Base-by-base conservation (phyloP, 2,329 filamentous ascomycete species). In the Hypoxylon sp. region DNA sequence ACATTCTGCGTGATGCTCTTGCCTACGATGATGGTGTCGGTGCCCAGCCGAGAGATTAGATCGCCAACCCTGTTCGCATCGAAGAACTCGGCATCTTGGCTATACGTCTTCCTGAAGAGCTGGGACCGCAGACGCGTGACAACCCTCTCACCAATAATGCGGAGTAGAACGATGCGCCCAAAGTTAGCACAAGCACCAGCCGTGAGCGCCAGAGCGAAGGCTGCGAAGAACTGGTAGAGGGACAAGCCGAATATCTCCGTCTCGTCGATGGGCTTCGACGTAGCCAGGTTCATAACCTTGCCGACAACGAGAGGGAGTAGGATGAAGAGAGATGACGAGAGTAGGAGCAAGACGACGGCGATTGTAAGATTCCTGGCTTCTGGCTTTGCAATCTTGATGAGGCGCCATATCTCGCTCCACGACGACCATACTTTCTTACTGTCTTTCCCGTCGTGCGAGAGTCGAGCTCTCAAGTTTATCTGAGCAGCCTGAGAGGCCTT, bases 31-130 rank as follows among this genome's bases (percentile, higher is more conserved):
- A 98, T 92, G 0, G 95, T 97, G 74, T 99, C 96, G 2, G 93
- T 96, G 69, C 94, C 93, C 41, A 99, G 85, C 31, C 96, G 89
- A 31, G 94, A 98, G 70, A 99, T 97, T 67, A 99, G 79, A 73
- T 99, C 95, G 73, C 95, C 95, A 21, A 97, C 93, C 21, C 95
- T 86, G 77, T 99, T 99, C 33, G 95, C 95, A 73, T 99, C 95
- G 71, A 99, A 99, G 78, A 99, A 99, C 71, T 98, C 95, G 56
- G 95, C 95, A 74, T 99, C 95, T 74, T 99, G 95, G n/a, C 95
- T 84, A 68, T 96, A 96, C 0, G 95, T 99, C 63, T 90, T 87
- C 64, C 92, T 87, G 78, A 96, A 99, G 3, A 99, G 85, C 71
- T 92, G 90, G 13, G 93, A 94, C 59, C 95, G 87, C 52, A 99